Conservation (phyloP, 139 green algal species). For the Picochlorum sp. region DNA sequence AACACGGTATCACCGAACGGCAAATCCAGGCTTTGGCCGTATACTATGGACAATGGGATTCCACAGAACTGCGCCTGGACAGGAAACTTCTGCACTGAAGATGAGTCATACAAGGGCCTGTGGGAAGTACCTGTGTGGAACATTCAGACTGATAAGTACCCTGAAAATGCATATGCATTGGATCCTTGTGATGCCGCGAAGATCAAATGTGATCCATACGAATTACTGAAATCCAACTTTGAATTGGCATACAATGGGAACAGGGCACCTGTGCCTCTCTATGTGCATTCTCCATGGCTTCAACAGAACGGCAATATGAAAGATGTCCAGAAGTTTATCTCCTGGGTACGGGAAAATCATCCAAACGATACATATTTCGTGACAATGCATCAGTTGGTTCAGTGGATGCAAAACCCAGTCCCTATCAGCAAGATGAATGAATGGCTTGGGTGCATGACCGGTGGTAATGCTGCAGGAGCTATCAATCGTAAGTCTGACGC, state of each 20-base stretch:
- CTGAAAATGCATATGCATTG: conserved; percentile 22
- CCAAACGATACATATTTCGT: conserved; percentile 21
- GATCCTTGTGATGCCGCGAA: conserved; percentile 15
- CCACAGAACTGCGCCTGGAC: conserved; percentile 23
- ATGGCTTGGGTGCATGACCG: not conserved
- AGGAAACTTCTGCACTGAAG: not conserved
- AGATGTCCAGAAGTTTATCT: conserved; percentile 4
- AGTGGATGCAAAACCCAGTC: conserved; percentile 26
- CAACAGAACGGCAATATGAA: not conserved
- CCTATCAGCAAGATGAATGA: conserved; percentile 12
- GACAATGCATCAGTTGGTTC: conserved; percentile 22
- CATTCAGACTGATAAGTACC: conserved; percentile 25
- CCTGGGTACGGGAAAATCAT: conserved; percentile 9
- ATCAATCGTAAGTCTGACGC: not conserved
- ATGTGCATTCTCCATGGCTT: conserved; percentile 24
- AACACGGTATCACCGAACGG: conserved; percentile 2
- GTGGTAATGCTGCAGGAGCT: conserved; percentile 8
- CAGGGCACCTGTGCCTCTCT: conserved; percentile 22
- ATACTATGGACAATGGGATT: conserved; percentile 24
- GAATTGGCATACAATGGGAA: conserved; percentile 19
- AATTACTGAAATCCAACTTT: conserved; percentile 22
- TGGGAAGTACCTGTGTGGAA: conserved; percentile 19
- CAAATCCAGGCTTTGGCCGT: conserved; percentile 17
- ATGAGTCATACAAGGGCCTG: conserved; percentile 5
- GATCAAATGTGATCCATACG: conserved; percentile 9